Evolutionary conservation across 1,284 basidiomycete species (phyloP), one percentile per base, ranked within the genome.

Genomic region (Ustilago crameri): DNA sequence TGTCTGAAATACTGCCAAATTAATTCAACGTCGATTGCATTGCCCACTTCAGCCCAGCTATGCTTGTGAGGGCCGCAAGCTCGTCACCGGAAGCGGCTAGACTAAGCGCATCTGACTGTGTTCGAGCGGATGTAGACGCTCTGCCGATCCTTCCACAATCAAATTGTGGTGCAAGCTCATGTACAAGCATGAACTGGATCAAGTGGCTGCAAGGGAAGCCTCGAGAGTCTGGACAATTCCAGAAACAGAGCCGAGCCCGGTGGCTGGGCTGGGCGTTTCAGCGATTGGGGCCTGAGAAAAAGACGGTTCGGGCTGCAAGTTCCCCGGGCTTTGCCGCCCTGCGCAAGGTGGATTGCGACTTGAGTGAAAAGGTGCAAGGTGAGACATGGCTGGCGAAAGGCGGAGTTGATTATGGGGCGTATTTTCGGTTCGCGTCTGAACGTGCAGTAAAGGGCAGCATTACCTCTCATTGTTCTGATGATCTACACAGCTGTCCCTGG

Each of bases 341-440:
- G n/a, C n/a, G n/a, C n/a, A n/a, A n/a, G n/a, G n/a, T n/a, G 30
- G 12, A 30, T 12, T 12, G 7, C 30, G 30, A 30, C 12, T 30
- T 30, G 7, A 30, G 12, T 5, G 30, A 20, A 3, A 18, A 12
- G 17, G 30, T 22, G 61, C 37, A 53, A 37, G 46, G 42, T 58
- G 49, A 58, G 24, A 64, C 61, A 53, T 58, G 61, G 53, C 45
- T 47, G 53, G 62, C 62, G 47, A 51, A 50, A 65, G 47, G 62
- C 62, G 55, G 62, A 58, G 55, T 58, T 54, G 30, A 32, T 23
- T 7, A 14, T 8, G 32, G 43, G 58, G 51, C 46, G 47, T 42
- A 40, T 40, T 30, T 54, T 40, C 17, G n/a, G 41, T 30, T 38
- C 30, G 30, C 12, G 30, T 30, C 5, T 5, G 30, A 30, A 30